Conservation (phyloP, 345 rosid species). For the Pistacia atlantica region DNA sequence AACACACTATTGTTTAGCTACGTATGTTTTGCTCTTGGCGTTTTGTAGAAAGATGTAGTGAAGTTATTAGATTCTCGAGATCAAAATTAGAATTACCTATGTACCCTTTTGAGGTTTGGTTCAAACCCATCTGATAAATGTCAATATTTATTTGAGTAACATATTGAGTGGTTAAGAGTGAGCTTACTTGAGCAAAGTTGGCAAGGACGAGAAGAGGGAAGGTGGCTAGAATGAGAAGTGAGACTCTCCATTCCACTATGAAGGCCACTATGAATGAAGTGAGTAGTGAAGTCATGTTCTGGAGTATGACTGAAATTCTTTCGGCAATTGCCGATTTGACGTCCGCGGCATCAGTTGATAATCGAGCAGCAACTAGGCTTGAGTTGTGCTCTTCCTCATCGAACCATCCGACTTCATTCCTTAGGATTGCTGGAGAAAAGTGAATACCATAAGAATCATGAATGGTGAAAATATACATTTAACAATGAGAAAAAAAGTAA, state of each 20-base stretch:
- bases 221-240: conserved; percentile 91
- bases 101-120: conserved; percentile 1
- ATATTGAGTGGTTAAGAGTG: neutral
- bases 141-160: neutral
- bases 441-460: conserved; percentile 17
- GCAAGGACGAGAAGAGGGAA: conserved; percentile 98
- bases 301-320: conserved; percentile 95
- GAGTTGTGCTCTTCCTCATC: conserved; percentile 99
- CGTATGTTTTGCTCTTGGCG: conserved; percentile 45
- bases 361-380: conserved; percentile 79
- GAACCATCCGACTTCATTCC: conserved; percentile 99
- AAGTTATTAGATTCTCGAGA: conserved; percentile 50
- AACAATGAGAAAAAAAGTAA: neutral
- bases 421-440: conserved; percentile 65
- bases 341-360: conserved; percentile 94
- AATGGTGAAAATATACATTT: neutral
- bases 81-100: conserved; percentile 24
- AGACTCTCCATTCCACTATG: conserved; percentile 98
- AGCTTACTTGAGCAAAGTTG: conserved; percentile 95
- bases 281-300: conserved; percentile 98
- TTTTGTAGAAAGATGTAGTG: conserved; percentile 35
- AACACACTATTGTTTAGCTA: conserved; percentile 40
- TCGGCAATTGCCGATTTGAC: conserved; percentile 97
- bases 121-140: conserved; percentile 9
- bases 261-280: conserved; percentile 97